phyloP scores from a whole-genome alignment of 2,329 filamentous ascomycete genomes.

The Clonostachys solani region DNA sequence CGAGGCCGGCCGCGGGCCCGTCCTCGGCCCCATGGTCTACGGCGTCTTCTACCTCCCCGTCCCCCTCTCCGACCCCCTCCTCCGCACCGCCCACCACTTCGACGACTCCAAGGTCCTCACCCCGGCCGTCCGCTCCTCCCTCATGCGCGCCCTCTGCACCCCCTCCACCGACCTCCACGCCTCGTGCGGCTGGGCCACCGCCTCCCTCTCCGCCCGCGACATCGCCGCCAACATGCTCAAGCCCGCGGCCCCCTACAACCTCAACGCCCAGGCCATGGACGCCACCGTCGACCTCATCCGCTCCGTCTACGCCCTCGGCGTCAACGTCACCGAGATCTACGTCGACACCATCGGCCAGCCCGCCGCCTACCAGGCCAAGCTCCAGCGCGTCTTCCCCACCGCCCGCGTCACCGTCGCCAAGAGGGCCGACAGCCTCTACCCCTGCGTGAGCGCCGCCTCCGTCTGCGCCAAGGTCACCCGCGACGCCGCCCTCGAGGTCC shows the following conservation, averaged over 20 bases:
- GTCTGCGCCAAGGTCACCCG: constrained; percentile 96
- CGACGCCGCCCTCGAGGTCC: constrained; percentile 80
- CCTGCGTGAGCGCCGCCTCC: constrained; percentile 87
- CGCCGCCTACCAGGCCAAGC: constrained; percentile 74
- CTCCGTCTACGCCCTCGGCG: constrained; percentile 69
- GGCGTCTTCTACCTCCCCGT: constrained; percentile 72
- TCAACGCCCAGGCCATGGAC: constrained; percentile 95
- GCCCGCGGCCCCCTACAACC: constrained; percentile 63
- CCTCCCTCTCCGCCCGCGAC: constrained; percentile 76
- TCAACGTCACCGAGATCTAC: constrained; percentile 85
- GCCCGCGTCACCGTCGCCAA: constrained; percentile 73
- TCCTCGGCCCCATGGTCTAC: constrained; percentile 80
- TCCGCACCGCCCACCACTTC: constrained; percentile 78
- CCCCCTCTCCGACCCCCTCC: constrained; percentile 64
- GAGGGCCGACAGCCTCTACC: constrained; percentile 90
- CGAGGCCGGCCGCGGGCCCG: constrained; percentile 89
- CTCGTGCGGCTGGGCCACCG: constrained; percentile 77
- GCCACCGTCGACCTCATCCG: constrained; percentile 81
- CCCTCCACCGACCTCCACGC: constrained; percentile 40
- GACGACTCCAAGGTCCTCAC: constrained; percentile 94
- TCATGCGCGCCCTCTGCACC: constrained; percentile 70
- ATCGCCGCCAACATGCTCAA: constrained; percentile 77
- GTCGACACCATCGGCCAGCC: constrained; percentile 92
- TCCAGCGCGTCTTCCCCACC: constrained; percentile 81
- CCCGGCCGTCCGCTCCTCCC: constrained; percentile 66